Evolutionary conservation across 2,329 filamentous ascomycete species (phyloP).

Genomic region (Lecanoromycetidae sp.): DNA sequence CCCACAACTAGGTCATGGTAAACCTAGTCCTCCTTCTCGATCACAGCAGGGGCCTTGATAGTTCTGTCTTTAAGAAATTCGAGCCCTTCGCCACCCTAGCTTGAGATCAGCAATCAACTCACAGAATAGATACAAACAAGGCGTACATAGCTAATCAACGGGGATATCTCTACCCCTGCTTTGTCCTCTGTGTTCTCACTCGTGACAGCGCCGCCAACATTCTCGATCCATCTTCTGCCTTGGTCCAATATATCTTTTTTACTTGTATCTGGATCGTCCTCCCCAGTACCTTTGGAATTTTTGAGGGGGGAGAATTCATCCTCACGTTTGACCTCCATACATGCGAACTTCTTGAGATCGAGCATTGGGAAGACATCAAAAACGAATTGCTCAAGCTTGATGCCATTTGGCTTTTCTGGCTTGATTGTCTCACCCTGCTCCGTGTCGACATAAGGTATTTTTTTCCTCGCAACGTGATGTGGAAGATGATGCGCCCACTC

Average conservation of each 20-base stretch:
- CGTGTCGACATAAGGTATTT: slow-evolving; percentile 78
- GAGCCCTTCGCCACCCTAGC: slow-evolving; percentile 49
- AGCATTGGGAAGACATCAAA: slow-evolving; percentile 96
- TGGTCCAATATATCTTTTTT: slow-evolving; percentile 80
- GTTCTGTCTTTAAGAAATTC: slow-evolving; percentile 48
- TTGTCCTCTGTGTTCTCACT: slow-evolving; percentile 46
- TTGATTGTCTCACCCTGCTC: slow-evolving; percentile 70
- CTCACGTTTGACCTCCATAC: slow-evolving; percentile 88
- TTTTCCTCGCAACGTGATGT: slow-evolving; percentile 95
- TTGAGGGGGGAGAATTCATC: slow-evolving; percentile 98
- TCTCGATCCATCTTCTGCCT: slow-evolving; percentile 73
- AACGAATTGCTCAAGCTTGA: slow-evolving; percentile 98
- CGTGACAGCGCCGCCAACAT: slow-evolving; percentile 62
- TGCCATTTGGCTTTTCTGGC: slow-evolving; percentile 88
- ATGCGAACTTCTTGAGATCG: slow-evolving; percentile 77
- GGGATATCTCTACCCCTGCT: slow-evolving; percentile 74
- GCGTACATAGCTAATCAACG: slow-evolving; percentile 90
- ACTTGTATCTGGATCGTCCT: slow-evolving; percentile 92
- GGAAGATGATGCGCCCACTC: slow-evolving; percentile 75
- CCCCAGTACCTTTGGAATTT: slow-evolving; percentile 72
- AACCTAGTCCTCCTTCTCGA: slow-evolving; percentile 32
- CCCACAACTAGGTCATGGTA: not conserved
- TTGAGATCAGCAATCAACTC: slow-evolving; percentile 16
- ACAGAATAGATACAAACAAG: too few relatives aligned
- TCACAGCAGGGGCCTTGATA: slow-evolving; percentile 51